These are phyloP conservation scores for Sporopachydermia quercuum DNA, from an alignment of 805 yeast genomes.

Conservation along the genomic window DNA sequence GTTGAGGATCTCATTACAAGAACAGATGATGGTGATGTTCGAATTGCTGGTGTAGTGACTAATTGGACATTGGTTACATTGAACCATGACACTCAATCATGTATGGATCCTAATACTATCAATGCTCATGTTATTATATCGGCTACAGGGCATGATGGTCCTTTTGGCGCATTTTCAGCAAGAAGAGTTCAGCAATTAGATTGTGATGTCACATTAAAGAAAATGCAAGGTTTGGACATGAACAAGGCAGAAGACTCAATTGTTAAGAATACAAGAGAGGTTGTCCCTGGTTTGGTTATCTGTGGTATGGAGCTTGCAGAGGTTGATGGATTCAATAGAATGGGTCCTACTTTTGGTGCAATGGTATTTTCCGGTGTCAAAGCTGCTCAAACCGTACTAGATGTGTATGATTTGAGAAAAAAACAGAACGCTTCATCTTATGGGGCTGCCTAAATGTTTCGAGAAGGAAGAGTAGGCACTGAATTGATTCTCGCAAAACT, in stretches of 20 bases:
- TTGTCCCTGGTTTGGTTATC: slow-evolving; percentile 45
- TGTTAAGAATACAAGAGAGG: slow-evolving; percentile 53
- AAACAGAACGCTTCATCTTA: slow-evolving; percentile 11
- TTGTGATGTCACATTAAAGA: slow-evolving; percentile 32
- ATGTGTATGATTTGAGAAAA: slow-evolving; percentile 12
- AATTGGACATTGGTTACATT: slow-evolving; percentile 70
- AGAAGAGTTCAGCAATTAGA: slow-evolving; percentile 48
- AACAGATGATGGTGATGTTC: slow-evolving; percentile 36
- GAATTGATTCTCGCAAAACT: no score
- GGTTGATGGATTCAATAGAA: slow-evolving; percentile 63
- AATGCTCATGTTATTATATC: slow-evolving; percentile 49
- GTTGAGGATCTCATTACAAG: slow-evolving; percentile 72
- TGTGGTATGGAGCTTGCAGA: slow-evolving; percentile 76
- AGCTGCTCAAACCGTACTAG: slow-evolving; percentile 42
- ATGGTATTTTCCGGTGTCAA: slow-evolving; percentile 69
- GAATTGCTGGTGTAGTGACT: slow-evolving; percentile 69
- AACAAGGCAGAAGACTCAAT: slow-evolving; percentile 63
- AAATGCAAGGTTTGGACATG: slow-evolving; percentile 73
- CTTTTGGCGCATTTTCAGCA: slow-evolving; percentile 68
- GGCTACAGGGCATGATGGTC: slow-evolving; percentile 74
- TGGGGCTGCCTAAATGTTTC: no score
- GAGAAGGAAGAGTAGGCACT: no score
- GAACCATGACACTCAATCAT: slow-evolving; percentile 63
- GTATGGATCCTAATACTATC: slow-evolving; percentile 76
- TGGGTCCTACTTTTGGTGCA: slow-evolving; percentile 79